These are phyloP conservation scores for Hortaea werneckii DNA, from an alignment of 2,329 filamentous ascomycete species.

Conservation along the genomic window DNA sequence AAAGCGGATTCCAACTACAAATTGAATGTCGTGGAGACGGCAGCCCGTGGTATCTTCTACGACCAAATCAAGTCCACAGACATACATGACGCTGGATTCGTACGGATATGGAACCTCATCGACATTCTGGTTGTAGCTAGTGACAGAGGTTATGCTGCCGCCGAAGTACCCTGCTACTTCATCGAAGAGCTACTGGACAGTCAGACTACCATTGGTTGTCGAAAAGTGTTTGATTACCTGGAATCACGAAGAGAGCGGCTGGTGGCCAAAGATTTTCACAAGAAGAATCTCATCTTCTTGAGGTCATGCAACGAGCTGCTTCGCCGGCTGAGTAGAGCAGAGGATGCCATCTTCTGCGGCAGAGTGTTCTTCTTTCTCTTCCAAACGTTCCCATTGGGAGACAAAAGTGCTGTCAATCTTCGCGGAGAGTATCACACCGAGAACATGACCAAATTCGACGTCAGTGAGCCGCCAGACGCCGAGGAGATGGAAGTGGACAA, in stretches of 20 bases:
- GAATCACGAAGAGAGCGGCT: slow-evolving; percentile 87
- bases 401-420: slow-evolving; percentile 94
- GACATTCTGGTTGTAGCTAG: slow-evolving; percentile 85
- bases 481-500: slow-evolving; percentile 57
- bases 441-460: slow-evolving; percentile 80
- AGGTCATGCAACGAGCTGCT: slow-evolving; percentile 90
- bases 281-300: slow-evolving; percentile 82
- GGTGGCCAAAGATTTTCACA: slow-evolving; percentile 66
- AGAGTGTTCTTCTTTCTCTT: slow-evolving; percentile 98
- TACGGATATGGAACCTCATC: slow-evolving; percentile 83
- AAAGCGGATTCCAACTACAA: slow-evolving; percentile 18
- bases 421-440: slow-evolving; percentile 92
- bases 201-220: slow-evolving; percentile 85
- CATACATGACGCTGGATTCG: slow-evolving; percentile 69
- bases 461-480: slow-evolving; percentile 29
- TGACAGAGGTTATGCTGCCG: slow-evolving; percentile 53
- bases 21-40: slow-evolving; percentile 67
- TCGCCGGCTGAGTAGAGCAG: slow-evolving; percentile 84
- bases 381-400: slow-evolving; percentile 90
- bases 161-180: slow-evolving; percentile 76
- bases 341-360: slow-evolving; percentile 95
- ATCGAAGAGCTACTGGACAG: slow-evolving; percentile 93
- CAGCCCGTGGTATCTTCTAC: slow-evolving; percentile 72
- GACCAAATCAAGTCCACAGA: slow-evolving; percentile 42
- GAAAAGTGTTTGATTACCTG: slow-evolving; percentile 85